Base-by-base conservation (phyloP, 257 asterid species). In the Jasminum sambac region DNA sequence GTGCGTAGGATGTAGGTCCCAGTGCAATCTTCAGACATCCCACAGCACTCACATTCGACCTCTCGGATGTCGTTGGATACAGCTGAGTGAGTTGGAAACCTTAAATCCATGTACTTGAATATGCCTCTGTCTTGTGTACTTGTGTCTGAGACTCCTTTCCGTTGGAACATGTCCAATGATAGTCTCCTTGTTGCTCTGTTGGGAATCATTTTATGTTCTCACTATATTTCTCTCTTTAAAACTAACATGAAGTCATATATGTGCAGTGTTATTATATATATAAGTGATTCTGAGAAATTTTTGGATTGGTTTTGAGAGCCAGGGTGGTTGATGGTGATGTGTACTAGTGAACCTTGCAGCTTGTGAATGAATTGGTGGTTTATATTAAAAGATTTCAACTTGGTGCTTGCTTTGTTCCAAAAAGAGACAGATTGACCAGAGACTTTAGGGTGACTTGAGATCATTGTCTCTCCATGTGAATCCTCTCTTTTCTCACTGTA, bases 161-260 rank as follows among this genome's bases (percentile, higher is more conserved):
- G 78, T 30, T 73, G 85, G 82, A 78, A 68, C 83, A 80, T 80
- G 85, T 83, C 88, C 78, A 83, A 73, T 30, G 88, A 83, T n/a
- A 80, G 8, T 39, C 88, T 71, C 79, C 85, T 73, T 0, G 75
- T 80, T 58, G 23, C 78, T 64, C 85, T 80, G 65, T 73, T 83
- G 60, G 81, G 70, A 41, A 72, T 3, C 87, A 83, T 80, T 64
- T 7, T 43, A 24, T 72, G 72, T 30, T 43, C 36, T 63, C 10
- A 52, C 39, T 5, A 12, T 68, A 8, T 41, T 41, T 62, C 40
- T 52, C 13, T 52, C 10, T 74, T 21, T 69, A 5, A 23, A 63
- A 17, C 50, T 48, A 38, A 11, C 42, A 5, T 8, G 37, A 34
- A 46, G 14, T 48, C 30, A 19, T 67, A 26, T 63, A 44, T 72